A percentile compares a stretch with the other conserved stretches of the same genome.
phyloP scores from a whole-genome alignment of 768 basidiomycete genomes.

The Sporobolomyces phaffii region DNA sequence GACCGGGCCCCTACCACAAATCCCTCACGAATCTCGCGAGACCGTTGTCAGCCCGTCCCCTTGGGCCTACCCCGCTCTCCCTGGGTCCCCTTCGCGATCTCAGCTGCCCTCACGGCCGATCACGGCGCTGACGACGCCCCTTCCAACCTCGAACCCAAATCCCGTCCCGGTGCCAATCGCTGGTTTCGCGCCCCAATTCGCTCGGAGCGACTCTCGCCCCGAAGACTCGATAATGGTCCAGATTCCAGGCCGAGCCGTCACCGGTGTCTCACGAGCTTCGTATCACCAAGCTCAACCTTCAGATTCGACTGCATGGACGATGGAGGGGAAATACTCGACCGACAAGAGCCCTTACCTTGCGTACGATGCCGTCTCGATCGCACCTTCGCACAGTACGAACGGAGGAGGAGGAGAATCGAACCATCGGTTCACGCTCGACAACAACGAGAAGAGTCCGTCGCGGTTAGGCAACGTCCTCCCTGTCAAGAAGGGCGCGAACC shows the following conservation, averaged over 20 bases:
- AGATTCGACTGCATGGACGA: conserved; percentile 7
- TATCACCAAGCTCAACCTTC: conserved; percentile 4
- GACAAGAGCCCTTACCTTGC: background rate
- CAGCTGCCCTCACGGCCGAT: conserved; percentile 30
- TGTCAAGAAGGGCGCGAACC: conserved; percentile 8
- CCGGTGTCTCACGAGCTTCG: background rate
- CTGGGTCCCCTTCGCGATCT: conserved; percentile 10
- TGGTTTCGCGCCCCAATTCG: conserved; percentile 18
- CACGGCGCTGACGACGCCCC: conserved; percentile 22
- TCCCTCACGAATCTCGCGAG: background rate
- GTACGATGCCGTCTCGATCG: conserved; percentile 14
- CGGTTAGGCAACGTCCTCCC: background rate
- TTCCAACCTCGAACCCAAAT: conserved; percentile 2
- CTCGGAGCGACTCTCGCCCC: background rate
- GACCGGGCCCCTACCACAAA: background rate
- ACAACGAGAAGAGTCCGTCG: conserved; percentile 7
- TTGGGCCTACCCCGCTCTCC: background rate
- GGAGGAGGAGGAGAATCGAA: background rate
- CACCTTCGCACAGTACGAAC: background rate
- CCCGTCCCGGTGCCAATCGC: conserved; percentile 24
- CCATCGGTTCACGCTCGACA: conserved; percentile 35
- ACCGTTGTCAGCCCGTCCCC: background rate
- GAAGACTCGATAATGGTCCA: conserved; percentile 16
- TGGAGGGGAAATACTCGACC: conserved; percentile 16
- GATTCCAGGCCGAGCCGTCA: background rate